Evolutionary conservation across 371 early-diverging fungal genomes (phyloP), one percentile per base, ranked within the genome.

Genomic region (Mucor piriformis): DNA sequence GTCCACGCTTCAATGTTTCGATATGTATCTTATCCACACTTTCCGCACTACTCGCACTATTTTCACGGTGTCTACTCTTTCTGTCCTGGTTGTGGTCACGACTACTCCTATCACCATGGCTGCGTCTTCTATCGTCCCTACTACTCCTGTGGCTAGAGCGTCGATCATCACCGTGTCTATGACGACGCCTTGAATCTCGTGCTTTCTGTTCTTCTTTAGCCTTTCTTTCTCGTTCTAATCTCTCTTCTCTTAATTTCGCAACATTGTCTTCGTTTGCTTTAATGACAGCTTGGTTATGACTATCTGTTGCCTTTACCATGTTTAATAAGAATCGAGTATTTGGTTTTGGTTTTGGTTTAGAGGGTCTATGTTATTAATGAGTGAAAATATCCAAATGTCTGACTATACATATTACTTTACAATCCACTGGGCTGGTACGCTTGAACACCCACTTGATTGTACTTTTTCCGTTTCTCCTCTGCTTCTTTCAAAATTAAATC

Each of bases 211-310:
- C 18, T 13, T 40, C 29, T 21, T 20, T 16, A 40, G 24, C 18
- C 32, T 57, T 34, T 47, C 49, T 35, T 47, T 63, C 58, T 51
- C 58, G 29, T 50, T 58, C 50, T 20, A 58, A 54, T 49, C 70
- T 57, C 58, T 61, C 57, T 63, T 44, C 34, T 21, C 58, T 48
- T 51, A 66, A 43, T 58, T 69, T 69, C 0, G 64, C 59, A 2
- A 83, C 75, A 37, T 81, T 73, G 52, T 72, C 74, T 61, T 80
- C 76, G 25, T 77, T 70, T 27, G 83, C 66, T 42, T 70, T 65
- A 59, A 88, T 76, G 11, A 88, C 70, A 1, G 84, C 79, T 59
- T 90, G 82, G 58, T 92, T 92, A 63, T 91, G 90, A 46, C 76
- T 73, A 63, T 89, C 88, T 0, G 90, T 90, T 54, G 76, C 82